Evolutionary conservation across 208 protist genomes (phyloP).

Genomic region (Spongospora subterranea): DNA sequence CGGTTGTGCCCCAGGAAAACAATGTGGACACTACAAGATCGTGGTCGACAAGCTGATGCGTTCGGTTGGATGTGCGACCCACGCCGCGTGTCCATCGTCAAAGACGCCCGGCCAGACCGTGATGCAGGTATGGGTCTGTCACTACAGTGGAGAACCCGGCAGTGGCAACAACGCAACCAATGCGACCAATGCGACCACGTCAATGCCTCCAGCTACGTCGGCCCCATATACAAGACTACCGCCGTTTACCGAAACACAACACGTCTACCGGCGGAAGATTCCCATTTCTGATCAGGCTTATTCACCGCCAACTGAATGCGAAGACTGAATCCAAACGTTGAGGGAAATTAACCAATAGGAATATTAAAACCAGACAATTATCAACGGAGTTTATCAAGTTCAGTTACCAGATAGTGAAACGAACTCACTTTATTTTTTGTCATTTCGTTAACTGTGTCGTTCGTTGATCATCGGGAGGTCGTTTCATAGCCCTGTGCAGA

Average conservation of each 20-base stretch:
- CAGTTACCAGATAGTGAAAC: no score
- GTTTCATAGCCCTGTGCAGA: no score
- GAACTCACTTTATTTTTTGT: no score
- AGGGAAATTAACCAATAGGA: no score
- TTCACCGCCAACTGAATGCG: no score
- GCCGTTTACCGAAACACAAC: background rate
- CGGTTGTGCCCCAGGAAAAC: background rate
- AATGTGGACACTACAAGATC: constrained; percentile 12
- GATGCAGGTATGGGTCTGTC: constrained; percentile 21
- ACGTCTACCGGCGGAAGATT: no score
- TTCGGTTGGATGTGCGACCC: background rate
- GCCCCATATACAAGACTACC: background rate
- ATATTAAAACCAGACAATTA: no score
- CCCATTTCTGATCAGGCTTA: no score
- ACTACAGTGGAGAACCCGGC: background rate
- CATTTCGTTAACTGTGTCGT: no score
- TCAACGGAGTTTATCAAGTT: no score
- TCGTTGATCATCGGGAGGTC: no score
- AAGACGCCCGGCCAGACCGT: background rate
- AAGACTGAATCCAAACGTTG: no score
- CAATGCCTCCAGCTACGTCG: background rate
- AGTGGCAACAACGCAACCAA: background rate
- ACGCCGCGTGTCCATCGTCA: background rate
- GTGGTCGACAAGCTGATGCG: background rate
- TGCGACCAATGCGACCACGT: background rate